These are phyloP conservation scores for Scedosporium boydii DNA, from an alignment of 2,329 filamentous ascomycete genomes.

Conservation along the genomic window DNA sequence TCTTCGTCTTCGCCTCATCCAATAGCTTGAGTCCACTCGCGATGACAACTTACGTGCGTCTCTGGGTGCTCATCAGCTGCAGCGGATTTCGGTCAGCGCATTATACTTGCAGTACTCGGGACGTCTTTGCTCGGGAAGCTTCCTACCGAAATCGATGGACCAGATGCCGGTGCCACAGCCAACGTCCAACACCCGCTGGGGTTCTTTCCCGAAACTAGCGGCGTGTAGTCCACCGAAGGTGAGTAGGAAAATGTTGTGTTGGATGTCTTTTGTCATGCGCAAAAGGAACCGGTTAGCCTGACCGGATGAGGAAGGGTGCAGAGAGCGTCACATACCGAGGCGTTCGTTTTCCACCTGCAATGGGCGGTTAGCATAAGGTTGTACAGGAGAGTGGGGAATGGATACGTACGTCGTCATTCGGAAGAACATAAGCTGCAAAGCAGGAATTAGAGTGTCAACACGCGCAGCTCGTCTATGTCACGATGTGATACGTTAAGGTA, in stretches of 20 bases:
- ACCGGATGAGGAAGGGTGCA: too few species aligned
- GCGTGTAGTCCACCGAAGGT: constrained; percentile 16
- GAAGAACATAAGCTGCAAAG: constrained; percentile 1
- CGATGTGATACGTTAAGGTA: too few species aligned
- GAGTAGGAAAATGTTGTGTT: constrained; percentile 17
- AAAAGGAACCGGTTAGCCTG: too few species aligned
- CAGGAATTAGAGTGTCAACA: too few species aligned
- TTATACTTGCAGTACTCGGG: too few species aligned
- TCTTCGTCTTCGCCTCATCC: too few species aligned
- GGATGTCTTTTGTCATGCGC: constrained; percentile 12
- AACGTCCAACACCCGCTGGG: constrained; percentile 17
- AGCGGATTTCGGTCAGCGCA: too few species aligned
- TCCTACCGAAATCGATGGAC: constrained; percentile 20
- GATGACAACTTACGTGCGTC: too few species aligned
- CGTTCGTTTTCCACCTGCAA: constrained; percentile 14
- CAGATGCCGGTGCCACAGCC: constrained; percentile 23
- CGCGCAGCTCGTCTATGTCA: too few species aligned
- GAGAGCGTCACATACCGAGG: constrained; percentile 8
- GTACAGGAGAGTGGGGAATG: not conserved
- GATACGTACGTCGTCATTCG: constrained; percentile 4
- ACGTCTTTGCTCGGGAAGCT: too few species aligned
- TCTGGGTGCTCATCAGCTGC: too few species aligned
- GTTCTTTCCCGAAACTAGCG: constrained; percentile 11
- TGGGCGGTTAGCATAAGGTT: not conserved
- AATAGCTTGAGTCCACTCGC: too few species aligned